These are phyloP conservation scores for Fusarium circinatum DNA, from an alignment of 2,329 filamentous ascomycete species.

Conservation along the genomic window DNA sequence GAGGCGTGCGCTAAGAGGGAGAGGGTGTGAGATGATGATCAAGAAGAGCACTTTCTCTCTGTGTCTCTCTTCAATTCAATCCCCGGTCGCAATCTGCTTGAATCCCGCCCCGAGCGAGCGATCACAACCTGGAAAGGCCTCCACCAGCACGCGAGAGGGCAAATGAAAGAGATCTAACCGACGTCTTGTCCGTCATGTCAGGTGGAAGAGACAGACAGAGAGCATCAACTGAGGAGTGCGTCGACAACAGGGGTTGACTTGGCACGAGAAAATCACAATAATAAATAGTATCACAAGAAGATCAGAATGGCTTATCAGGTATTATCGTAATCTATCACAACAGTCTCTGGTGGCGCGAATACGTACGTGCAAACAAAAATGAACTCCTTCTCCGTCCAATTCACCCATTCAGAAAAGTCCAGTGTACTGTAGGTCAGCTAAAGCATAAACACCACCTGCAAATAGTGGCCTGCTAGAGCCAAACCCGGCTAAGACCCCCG, in stretches of 20 bases:
- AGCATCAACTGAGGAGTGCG: slow-evolving; percentile 40
- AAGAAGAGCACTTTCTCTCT: background rate
- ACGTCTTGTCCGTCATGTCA: slow-evolving; percentile 3
- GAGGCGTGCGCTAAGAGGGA: slow-evolving; percentile 2
- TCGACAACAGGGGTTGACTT: slow-evolving; percentile 9
- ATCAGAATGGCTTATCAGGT: background rate
- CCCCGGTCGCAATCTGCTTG: slow-evolving; percentile 42
- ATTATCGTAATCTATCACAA: background rate
- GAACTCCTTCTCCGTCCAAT: background rate
- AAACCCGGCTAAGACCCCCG: slow-evolving; percentile 24
- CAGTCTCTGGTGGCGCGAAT: slow-evolving; percentile 5
- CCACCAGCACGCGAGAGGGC: slow-evolving; percentile 42
- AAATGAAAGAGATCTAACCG: slow-evolving; percentile 45
- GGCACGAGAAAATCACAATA: slow-evolving; percentile 7
- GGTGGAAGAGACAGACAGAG: background rate
- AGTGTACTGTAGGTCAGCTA: background rate
- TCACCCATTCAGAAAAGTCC: background rate
- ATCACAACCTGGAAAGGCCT: slow-evolving; percentile 37
- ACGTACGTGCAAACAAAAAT: background rate
- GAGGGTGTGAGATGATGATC: background rate
- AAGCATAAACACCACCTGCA: slow-evolving; percentile 33
- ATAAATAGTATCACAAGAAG: background rate
- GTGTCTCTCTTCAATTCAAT: background rate
- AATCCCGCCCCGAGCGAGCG: slow-evolving; percentile 36
- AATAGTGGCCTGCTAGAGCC: slow-evolving; percentile 23